Percentiles rank a stretch among this genome's conserved stretches.
phyloP scores from a whole-genome alignment of 331 rosid genomes.

The Dryas integrifolia region DNA sequence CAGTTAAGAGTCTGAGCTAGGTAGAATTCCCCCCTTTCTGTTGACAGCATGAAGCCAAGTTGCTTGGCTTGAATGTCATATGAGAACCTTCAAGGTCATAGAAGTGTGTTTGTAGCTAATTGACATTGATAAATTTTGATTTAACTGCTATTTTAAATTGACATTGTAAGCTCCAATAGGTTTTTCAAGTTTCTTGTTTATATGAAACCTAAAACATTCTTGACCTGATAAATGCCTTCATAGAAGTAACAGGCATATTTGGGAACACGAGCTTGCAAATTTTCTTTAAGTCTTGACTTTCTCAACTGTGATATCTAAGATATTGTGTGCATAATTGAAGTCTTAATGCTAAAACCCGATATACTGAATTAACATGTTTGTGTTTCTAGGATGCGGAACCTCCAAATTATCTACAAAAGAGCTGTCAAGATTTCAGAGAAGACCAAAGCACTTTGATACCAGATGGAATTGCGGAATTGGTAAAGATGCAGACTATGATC shows the following conservation, averaged over 20 bases:
- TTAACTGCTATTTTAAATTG: neutral
- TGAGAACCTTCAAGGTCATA: neutral
- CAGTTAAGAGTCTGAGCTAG: neutral
- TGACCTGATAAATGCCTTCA: neutral
- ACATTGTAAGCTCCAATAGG: neutral
- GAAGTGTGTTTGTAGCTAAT: neutral
- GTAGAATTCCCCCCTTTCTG: neutral
- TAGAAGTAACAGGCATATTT: neutral
- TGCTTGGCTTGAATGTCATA: neutral
- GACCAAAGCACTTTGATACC: conserved; percentile 21
- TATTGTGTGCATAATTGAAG: neutral
- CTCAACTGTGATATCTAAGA: neutral
- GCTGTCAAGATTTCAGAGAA: conserved; percentile 31
- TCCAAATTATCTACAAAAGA: conserved; percentile 32
- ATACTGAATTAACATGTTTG: conserved; percentile 27
- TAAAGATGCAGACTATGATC: conserved; percentile 51
- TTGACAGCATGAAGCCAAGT: neutral
- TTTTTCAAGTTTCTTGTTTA: neutral
- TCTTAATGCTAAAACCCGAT: conserved; percentile 20
- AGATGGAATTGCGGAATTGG: conserved; percentile 58
- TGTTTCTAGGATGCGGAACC: conserved; percentile 46
- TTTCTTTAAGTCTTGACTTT: neutral
- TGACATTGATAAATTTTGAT: neutral
- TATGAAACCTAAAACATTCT: neutral
- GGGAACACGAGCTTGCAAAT: neutral